Percentiles rank a stretch among this genome's conserved stretches.
Evolutionary conservation across 768 basidiomycete species (phyloP).

Genomic region (Steccherinum ochraceum): DNA sequence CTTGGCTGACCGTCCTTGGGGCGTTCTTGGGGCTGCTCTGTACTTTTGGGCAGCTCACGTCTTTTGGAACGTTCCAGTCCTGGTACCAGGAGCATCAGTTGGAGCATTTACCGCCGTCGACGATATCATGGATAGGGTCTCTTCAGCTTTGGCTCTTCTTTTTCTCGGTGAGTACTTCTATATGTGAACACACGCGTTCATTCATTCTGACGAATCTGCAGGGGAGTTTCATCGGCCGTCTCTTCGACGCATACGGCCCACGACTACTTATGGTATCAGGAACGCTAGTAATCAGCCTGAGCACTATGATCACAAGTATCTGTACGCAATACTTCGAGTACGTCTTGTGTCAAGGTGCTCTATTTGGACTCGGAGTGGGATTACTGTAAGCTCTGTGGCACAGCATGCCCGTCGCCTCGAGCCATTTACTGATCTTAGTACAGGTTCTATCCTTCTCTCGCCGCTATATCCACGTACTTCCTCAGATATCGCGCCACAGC

Average conservation of each 20-base stretch:
- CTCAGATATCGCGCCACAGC: slow-evolving; percentile 61
- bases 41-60: slow-evolving; percentile 66
- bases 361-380: slow-evolving; percentile 62
- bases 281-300: slow-evolving; percentile 37
- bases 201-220: too few species aligned
- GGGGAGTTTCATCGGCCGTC: slow-evolving; percentile 48
- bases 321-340: slow-evolving; percentile 54
- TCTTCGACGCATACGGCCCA: slow-evolving; percentile 47
- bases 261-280: slow-evolving; percentile 46
- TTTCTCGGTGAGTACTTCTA: slow-evolving; percentile 46
- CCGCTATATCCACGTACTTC: slow-evolving; percentile 65
- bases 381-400: slow-evolving; percentile 31
- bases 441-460: slow-evolving; percentile 58
- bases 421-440: not conserved
- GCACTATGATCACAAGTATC: slow-evolving; percentile 57
- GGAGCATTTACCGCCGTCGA: slow-evolving; percentile 28
- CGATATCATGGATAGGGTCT: slow-evolving; percentile 45
- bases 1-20: slow-evolving; percentile 51
- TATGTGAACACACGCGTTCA: too few species aligned
- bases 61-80: slow-evolving; percentile 67
- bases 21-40: slow-evolving; percentile 62
- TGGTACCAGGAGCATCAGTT: slow-evolving; percentile 64
- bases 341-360: slow-evolving; percentile 53
- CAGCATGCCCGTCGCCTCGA: not conserved
- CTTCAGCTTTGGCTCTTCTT: slow-evolving; percentile 66